Conservation (phyloP, 371 early-diverging fungal genomes). For the Mortierella sp. region DNA sequence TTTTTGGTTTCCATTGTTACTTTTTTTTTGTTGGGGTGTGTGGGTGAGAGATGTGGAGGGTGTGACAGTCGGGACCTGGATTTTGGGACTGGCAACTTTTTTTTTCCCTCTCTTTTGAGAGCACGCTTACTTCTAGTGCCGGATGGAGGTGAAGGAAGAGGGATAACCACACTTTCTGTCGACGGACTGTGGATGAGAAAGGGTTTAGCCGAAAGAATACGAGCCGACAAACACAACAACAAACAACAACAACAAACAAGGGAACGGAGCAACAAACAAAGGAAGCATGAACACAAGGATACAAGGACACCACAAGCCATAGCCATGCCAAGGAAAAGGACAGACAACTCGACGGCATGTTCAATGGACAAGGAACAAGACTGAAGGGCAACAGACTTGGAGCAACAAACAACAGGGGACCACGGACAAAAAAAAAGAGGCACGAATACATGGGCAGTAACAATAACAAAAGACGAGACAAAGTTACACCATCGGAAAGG, state of each 20-base stretch:
- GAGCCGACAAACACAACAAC: neutral
- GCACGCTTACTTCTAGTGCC: too few relatives aligned
- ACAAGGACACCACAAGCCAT: neutral
- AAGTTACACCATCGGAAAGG: neutral
- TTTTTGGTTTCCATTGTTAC: neutral
- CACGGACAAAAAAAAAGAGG: neutral
- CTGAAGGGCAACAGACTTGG: neutral
- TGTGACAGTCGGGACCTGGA: neutral
- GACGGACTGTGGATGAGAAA: neutral
- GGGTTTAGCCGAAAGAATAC: neutral
- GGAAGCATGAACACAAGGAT: neutral
- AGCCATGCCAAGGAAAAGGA: too few relatives aligned
- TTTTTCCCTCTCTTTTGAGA: neutral
- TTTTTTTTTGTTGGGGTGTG: constrained; percentile 17
- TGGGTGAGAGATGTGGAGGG: neutral
- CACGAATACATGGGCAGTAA: neutral
- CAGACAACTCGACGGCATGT: neutral
- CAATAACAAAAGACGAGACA: neutral
- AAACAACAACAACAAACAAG: neutral
- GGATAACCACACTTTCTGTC: neutral
- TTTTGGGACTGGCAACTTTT: neutral
- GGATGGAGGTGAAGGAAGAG: neutral
- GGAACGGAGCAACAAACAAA: neutral
- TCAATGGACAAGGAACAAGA: neutral
- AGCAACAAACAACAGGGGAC: neutral